Evolutionary conservation across 257 asterid species (phyloP).

Genomic region (Vinca minor): DNA sequence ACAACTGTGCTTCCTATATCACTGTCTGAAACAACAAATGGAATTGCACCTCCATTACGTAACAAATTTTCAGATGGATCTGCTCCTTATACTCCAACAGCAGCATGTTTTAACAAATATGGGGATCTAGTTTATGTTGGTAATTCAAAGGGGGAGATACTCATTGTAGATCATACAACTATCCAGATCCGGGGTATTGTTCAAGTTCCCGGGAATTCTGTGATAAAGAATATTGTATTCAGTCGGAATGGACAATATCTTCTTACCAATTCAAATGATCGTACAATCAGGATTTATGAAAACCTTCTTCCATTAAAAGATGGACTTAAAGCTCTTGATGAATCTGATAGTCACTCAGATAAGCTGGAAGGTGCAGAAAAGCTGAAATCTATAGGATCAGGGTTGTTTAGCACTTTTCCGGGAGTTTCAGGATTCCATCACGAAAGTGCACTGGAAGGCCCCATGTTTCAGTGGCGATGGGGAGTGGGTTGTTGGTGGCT

Average conservation of each 20-base stretch:
- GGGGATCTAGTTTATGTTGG: conserved; percentile 87
- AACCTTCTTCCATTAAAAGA: conserved; percentile 66
- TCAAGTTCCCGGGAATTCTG: conserved; percentile 57
- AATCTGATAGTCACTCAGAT: conserved; percentile 22
- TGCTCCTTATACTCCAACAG: conserved; percentile 73
- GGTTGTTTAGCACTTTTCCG: conserved; percentile 56
- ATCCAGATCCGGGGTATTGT: conserved; percentile 47
- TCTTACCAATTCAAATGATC: conserved; percentile 76
- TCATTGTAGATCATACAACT: conserved; percentile 49
- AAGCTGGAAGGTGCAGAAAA: conserved; percentile 55
- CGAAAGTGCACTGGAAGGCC: conserved; percentile 89
- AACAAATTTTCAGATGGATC: conserved; percentile 72
- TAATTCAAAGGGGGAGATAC: conserved; percentile 83
- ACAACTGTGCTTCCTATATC: conserved; percentile 64
- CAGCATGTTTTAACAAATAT: conserved; percentile 76
- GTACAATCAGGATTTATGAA: conserved; percentile 68
- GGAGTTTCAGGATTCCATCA: conserved; percentile 81
- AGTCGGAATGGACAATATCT: conserved; percentile 78
- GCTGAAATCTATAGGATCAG: conserved; percentile 60
- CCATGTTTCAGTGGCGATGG: conserved; percentile 96
- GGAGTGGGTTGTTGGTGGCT: conserved; percentile 93
- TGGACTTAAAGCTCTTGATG: conserved; percentile 40
- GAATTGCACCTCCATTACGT: conserved; percentile 41
- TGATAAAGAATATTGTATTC: conserved; percentile 73
- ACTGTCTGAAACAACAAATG: conserved; percentile 42